phyloP scores from a whole-genome alignment of 164 flowering plant genomes.

The Stephania cephalantha region DNA sequence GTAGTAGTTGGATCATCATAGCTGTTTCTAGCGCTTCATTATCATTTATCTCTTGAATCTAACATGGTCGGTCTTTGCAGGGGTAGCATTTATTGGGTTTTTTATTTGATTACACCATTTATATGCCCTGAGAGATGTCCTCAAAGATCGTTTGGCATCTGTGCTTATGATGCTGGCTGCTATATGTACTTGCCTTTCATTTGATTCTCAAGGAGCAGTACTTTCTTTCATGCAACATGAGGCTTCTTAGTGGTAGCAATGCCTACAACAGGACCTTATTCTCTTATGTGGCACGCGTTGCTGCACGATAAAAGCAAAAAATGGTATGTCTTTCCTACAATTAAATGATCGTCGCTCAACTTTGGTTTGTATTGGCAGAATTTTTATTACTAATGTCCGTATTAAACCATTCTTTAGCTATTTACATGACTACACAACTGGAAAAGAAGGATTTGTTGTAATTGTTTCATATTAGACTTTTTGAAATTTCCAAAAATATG shows the following conservation, averaged over 20 bases:
- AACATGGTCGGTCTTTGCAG: too few species aligned
- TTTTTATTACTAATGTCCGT: background rate
- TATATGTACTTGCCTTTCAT: background rate
- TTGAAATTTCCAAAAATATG: background rate
- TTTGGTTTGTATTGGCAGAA: background rate
- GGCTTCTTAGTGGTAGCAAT: background rate
- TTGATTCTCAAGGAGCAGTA: background rate
- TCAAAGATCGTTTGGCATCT: background rate
- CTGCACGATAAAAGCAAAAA: background rate
- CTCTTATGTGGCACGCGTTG: background rate
- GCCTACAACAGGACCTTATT: background rate
- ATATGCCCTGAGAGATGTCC: background rate
- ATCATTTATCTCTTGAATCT: too few species aligned
- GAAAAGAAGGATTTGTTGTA: background rate
- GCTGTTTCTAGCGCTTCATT: too few species aligned
- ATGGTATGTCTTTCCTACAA: background rate
- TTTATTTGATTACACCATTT: too few species aligned
- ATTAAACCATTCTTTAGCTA: background rate
- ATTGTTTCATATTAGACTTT: background rate
- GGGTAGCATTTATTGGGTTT: too few species aligned
- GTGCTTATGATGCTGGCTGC: background rate
- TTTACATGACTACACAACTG: background rate
- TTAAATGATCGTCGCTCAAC: background rate
- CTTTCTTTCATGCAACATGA: background rate
- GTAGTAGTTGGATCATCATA: too few species aligned